Percentiles rank a stretch among this genome's conserved stretches.
Conservation (phyloP, 2,329 filamentous ascomycete genomes). For the Tolypocladium nubicola region DNA sequence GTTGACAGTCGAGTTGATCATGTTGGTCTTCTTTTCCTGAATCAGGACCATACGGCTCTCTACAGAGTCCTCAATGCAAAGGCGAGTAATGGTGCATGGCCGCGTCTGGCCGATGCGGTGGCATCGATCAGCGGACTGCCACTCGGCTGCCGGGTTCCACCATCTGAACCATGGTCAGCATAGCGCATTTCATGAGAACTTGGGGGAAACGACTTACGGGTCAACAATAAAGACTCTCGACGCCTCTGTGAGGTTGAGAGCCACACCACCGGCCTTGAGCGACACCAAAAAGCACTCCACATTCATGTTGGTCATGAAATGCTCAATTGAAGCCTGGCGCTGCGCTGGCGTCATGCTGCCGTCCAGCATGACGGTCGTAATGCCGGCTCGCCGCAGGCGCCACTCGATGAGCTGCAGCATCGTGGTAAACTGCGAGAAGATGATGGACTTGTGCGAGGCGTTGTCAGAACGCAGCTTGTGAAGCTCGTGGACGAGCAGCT, state of each 20-base stretch:
- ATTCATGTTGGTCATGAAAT: slow-evolving; percentile 92
- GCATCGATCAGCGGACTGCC: slow-evolving; percentile 90
- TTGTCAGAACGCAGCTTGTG: slow-evolving; percentile 88
- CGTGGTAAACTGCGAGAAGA: slow-evolving; percentile 94
- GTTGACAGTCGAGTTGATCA: slow-evolving; percentile 97
- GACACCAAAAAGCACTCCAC: slow-evolving; percentile 96
- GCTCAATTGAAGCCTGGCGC: slow-evolving; percentile 84
- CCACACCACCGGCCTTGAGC: slow-evolving; percentile 90
- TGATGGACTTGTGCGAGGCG: slow-evolving; percentile 89
- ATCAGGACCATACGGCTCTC: slow-evolving; percentile 91
- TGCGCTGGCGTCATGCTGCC: slow-evolving; percentile 94
- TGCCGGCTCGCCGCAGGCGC: slow-evolving; percentile 90
- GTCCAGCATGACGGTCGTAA: slow-evolving; percentile 96
- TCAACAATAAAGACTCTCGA: slow-evolving; percentile 94
- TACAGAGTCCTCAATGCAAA: slow-evolving; percentile 95
- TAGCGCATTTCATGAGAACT: background rate
- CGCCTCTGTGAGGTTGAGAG: slow-evolving; percentile 89
- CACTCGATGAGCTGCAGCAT: slow-evolving; percentile 97
- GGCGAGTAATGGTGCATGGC: slow-evolving; percentile 84
- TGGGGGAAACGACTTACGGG: slow-evolving; percentile 50
- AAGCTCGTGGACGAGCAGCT: slow-evolving; percentile 87
- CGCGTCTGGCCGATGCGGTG: slow-evolving; percentile 94
- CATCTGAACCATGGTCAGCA: slow-evolving; percentile 46
- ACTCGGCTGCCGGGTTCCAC: slow-evolving; percentile 99
- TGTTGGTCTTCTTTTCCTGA: slow-evolving; percentile 96